Percentiles rank a stretch among this genome's conserved stretches.
phyloP scores from a whole-genome alignment of 2,329 filamentous ascomycete species.

The Harringtonia aguacate region DNA sequence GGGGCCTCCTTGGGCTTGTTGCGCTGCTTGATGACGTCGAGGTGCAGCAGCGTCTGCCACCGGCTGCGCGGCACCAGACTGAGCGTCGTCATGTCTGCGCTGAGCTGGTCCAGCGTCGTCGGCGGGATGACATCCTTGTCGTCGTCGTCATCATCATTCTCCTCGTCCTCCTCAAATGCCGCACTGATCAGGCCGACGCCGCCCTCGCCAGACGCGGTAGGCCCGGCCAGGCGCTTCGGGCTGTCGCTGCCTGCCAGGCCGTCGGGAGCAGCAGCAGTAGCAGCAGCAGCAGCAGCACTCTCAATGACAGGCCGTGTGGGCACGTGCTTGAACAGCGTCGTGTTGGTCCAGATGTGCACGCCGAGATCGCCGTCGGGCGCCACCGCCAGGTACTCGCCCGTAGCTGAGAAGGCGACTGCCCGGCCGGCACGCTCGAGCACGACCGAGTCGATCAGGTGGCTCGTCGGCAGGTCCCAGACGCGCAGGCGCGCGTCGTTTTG shows the following conservation, averaged over 20 bases:
- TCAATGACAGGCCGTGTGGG: conserved; percentile 79
- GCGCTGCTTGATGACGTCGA: conserved; percentile 84
- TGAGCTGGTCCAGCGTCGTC: conserved; percentile 64
- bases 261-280: no score
- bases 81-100: conserved; percentile 72
- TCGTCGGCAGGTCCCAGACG: conserved; percentile 92
- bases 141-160: conserved; percentile 31
- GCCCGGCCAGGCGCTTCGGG: conserved; percentile 40
- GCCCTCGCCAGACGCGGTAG: conserved; percentile 74
- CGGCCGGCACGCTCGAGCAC: conserved; percentile 69
- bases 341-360: conserved; percentile 94
- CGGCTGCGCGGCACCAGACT: conserved; percentile 80
- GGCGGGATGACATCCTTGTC: conserved; percentile 43
- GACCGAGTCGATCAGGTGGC: conserved; percentile 89
- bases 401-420: conserved; percentile 76
- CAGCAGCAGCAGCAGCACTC: conserved; percentile 9
- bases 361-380: conserved; percentile 73
- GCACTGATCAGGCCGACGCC: conserved; percentile 66
- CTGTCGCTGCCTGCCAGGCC: neutral
- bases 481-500: conserved; percentile 71
- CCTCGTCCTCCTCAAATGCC: conserved; percentile 50
- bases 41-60: conserved; percentile 89
- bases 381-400: conserved; percentile 90
- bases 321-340: conserved; percentile 79
- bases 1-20: conserved; percentile 91